Percentiles rank a stretch among this genome's conserved stretches.
Evolutionary conservation across 495 filamentous ascomycete genomes (phyloP).

Genomic region (Gamarada debralockiae): DNA sequence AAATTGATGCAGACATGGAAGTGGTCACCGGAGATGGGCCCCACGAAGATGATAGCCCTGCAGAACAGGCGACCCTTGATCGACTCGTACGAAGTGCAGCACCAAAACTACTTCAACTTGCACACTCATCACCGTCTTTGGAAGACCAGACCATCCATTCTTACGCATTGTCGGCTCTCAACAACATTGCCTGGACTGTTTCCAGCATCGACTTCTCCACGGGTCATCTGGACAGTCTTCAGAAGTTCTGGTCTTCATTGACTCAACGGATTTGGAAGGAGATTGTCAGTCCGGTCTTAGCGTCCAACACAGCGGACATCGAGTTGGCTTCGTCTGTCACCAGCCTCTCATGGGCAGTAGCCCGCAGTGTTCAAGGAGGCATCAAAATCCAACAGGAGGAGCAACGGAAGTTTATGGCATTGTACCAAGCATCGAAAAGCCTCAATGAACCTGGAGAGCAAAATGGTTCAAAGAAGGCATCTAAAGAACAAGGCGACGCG

Average conservation of each 20-base stretch:
- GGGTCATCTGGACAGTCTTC: constrained; percentile 28
- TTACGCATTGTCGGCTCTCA: constrained; percentile 48
- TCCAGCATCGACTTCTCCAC: constrained; percentile 42
- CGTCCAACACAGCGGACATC: constrained; percentile 53
- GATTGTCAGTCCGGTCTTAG: constrained; percentile 45
- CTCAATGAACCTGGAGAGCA: constrained; percentile 12
- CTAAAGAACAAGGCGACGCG: constrained; percentile 33
- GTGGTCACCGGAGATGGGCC: constrained; percentile 45
- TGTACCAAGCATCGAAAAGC: constrained; percentile 50
- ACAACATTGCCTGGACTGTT: constrained; percentile 60
- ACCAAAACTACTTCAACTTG: constrained; percentile 44
- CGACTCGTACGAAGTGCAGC: constrained; percentile 44
- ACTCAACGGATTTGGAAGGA: constrained; percentile 50
- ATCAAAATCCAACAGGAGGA: constrained; percentile 42
- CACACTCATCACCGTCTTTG: constrained; percentile 19
- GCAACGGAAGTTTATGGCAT: constrained; percentile 54
- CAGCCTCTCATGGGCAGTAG: constrained; percentile 58
- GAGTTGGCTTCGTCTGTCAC: constrained; percentile 52
- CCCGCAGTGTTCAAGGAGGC: constrained; percentile 44
- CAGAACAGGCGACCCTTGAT: constrained; percentile 42
- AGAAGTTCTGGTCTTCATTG: constrained; percentile 42
- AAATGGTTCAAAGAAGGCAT: constrained; percentile 13
- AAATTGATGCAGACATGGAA: constrained; percentile 55
- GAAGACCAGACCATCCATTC: constrained; percentile 31
- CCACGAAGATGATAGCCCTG: constrained; percentile 28